phyloP scores from a whole-genome alignment of 257 asterid genomes.

The Galeopsis tetrahit region DNA sequence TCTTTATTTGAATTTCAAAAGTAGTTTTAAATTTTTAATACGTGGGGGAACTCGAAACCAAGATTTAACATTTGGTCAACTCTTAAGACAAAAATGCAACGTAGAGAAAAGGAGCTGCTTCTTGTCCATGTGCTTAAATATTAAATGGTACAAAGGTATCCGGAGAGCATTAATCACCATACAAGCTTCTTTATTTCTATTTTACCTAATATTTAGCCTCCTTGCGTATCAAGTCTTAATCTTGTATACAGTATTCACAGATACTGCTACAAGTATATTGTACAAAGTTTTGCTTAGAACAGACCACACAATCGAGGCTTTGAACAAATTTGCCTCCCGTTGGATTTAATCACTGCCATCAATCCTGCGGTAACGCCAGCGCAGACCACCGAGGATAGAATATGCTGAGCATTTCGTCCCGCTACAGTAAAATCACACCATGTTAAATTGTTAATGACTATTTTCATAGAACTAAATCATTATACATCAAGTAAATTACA shows the following conservation, averaged over 20 bases:
- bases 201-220: background rate
- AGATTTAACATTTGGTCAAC: no score
- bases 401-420: slow-evolving; percentile 66
- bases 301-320: slow-evolving; percentile 93
- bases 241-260: slow-evolving; percentile 25
- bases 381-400: slow-evolving; percentile 67
- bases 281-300: slow-evolving; percentile 42
- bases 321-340: slow-evolving; percentile 94
- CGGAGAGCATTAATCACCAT: slow-evolving; percentile 15
- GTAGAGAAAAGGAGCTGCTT: no score
- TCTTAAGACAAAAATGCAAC: no score
- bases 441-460: background rate
- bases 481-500: background rate
- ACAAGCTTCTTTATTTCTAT: slow-evolving; percentile 12
- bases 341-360: slow-evolving; percentile 79
- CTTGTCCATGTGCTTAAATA: background rate
- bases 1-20: no score
- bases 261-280: background rate
- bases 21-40: no score
- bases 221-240: background rate
- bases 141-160: background rate
- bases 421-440: slow-evolving; percentile 40
- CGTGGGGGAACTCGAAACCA: background rate
- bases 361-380: slow-evolving; percentile 86
- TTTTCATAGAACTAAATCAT: background rate